Conservation (phyloP, 768 basidiomycete genomes). For the Boletus sp. region DNA sequence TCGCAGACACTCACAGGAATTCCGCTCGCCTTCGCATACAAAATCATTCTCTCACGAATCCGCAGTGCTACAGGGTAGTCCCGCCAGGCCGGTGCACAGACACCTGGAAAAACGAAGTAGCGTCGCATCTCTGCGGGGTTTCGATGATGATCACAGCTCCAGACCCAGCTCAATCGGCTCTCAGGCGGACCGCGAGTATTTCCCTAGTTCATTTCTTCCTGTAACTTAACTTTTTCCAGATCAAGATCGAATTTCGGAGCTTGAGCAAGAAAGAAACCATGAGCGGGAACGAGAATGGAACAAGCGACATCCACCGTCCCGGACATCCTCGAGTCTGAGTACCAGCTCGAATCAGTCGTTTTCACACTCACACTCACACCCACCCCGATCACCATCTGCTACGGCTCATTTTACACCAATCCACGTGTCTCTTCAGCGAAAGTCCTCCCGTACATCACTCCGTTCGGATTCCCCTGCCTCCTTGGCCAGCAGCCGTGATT, state of each 20-base stretch:
- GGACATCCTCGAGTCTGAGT: conserved; percentile 45
- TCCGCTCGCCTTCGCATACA: conserved; percentile 24
- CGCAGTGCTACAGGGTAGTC: conserved; percentile 4
- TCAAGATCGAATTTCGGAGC: conserved; percentile 40
- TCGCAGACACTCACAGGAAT: conserved; percentile 27
- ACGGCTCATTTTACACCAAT: conserved; percentile 35
- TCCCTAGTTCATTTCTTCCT: not conserved
- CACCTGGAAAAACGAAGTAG: conserved; percentile 33
- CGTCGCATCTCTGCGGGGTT: conserved; percentile 39
- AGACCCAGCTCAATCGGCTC: conserved; percentile 46
- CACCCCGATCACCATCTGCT: conserved; percentile 41
- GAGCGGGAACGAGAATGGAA: conserved; percentile 59
- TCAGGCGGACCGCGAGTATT: conserved; percentile 48
- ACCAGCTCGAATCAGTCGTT: conserved; percentile 34
- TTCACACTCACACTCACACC: conserved; percentile 33
- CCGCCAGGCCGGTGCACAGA: conserved; percentile 7
- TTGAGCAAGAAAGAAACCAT: conserved; percentile 41
- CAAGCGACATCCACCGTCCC: conserved; percentile 38
- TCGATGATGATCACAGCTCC: conserved; percentile 41
- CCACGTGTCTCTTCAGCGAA: conserved; percentile 30
- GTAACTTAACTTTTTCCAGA: conserved; percentile 32
- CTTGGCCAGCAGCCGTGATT: conserved; percentile 33
- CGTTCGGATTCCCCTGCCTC: conserved; percentile 45
- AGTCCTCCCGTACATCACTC: conserved; percentile 31
- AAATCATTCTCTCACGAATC: conserved; percentile 21